These are phyloP conservation scores for Acanthochlamys bracteata DNA, from an alignment of 106 monocot species.

Conservation along the genomic window DNA sequence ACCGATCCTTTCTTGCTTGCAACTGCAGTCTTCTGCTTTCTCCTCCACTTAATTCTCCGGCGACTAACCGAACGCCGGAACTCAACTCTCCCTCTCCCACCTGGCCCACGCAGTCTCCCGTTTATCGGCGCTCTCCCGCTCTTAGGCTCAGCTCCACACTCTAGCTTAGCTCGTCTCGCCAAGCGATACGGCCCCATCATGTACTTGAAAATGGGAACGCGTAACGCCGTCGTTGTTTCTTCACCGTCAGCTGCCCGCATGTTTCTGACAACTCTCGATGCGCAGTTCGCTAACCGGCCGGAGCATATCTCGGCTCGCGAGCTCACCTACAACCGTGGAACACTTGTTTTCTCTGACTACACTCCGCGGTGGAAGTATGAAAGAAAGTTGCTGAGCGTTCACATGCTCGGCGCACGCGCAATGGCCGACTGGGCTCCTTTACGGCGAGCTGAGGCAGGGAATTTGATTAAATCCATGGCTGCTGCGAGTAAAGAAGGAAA, in stretches of 20 bases:
- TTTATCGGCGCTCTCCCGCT: background rate
- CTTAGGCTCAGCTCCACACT: background rate
- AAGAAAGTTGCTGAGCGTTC: slow-evolving; percentile 23
- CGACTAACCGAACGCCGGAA: background rate
- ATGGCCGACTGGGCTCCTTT: slow-evolving; percentile 24
- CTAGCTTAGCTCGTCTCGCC: slow-evolving; percentile 3
- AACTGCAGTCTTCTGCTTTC: background rate
- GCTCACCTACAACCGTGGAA: slow-evolving; percentile 29
- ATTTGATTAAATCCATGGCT: slow-evolving; percentile 17
- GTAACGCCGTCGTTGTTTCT: slow-evolving; percentile 32
- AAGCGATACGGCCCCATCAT: slow-evolving; percentile 24
- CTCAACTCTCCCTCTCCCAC: slow-evolving; percentile 6
- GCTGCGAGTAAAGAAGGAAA: background rate
- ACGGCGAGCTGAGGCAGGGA: slow-evolving; percentile 20
- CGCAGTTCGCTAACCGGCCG: slow-evolving; percentile 35
- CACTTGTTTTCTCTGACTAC: slow-evolving; percentile 30
- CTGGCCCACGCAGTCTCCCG: slow-evolving; percentile 13
- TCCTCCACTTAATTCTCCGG: background rate
- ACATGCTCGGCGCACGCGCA: slow-evolving; percentile 29
- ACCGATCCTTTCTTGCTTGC: background rate
- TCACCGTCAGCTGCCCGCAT: slow-evolving; percentile 27
- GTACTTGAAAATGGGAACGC: slow-evolving; percentile 47
- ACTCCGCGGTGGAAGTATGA: slow-evolving; percentile 31
- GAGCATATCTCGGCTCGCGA: slow-evolving; percentile 10
- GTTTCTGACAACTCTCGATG: slow-evolving; percentile 31